Evolutionary conservation across 768 basidiomycete genomes (phyloP).

Genomic region (Cyclocybe aegerita): DNA sequence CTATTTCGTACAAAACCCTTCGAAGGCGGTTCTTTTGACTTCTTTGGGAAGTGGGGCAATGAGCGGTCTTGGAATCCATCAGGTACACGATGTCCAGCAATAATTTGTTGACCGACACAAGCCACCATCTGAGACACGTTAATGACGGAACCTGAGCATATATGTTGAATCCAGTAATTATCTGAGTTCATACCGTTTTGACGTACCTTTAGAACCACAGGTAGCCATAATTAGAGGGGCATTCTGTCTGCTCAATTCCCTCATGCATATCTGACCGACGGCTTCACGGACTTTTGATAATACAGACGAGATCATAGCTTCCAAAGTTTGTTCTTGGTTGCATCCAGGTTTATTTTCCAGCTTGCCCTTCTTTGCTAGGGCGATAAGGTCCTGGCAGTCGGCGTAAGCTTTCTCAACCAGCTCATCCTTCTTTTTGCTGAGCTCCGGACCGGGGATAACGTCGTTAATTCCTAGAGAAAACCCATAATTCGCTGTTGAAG

Average conservation of each 20-base stretch:
- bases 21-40: conserved; percentile 92
- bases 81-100: conserved; percentile 95
- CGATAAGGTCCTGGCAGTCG: conserved; percentile 83
- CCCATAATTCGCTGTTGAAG: conserved; percentile 79
- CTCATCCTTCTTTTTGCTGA: conserved; percentile 78
- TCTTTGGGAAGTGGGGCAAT: conserved; percentile 98
- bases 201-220: conserved; percentile 93
- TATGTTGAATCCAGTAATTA: not conserved
- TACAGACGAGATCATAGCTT: conserved; percentile 92
- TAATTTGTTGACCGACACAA: conserved; percentile 99
- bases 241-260: conserved; percentile 94
- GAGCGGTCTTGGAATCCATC: conserved; percentile 99
- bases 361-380: conserved; percentile 86
- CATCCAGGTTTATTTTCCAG: conserved; percentile 98
- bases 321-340: conserved; percentile 94
- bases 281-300: conserved; percentile 94
- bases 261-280: conserved; percentile 97
- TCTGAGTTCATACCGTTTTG: not conserved
- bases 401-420: conserved; percentile 89
- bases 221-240: conserved; percentile 99
- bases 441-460: conserved; percentile 88
- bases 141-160: conserved; percentile 79
- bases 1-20: conserved; percentile 98
- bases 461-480: conserved; percentile 99
- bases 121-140: conserved; percentile 99